Evolutionary conservation across 2,329 filamentous ascomycete genomes (phyloP).

Genomic region (Rhynchosporium agropyri): DNA sequence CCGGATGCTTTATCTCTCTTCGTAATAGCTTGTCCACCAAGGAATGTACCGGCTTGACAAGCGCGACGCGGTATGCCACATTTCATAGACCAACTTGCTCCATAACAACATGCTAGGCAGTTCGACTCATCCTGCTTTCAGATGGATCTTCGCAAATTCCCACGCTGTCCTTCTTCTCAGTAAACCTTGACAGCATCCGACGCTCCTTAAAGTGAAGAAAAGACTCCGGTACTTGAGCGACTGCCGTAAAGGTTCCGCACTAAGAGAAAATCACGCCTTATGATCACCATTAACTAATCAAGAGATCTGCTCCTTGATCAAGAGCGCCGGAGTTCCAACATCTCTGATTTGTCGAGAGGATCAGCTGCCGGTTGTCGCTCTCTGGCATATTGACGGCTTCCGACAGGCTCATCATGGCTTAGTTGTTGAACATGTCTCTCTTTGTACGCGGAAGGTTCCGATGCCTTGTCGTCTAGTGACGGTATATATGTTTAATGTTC

Average conservation of each 20-base stretch:
- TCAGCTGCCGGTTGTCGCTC: no score
- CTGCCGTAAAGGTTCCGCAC: not conserved
- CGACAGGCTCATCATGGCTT: no score
- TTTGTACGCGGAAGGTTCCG: no score
- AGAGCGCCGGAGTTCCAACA: not conserved
- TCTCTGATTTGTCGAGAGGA: no score
- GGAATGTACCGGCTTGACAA: not conserved
- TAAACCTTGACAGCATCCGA: constrained; percentile 2
- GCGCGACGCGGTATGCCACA: not conserved
- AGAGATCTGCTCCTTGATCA: not conserved
- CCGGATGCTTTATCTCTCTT: no score
- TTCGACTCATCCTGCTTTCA: not conserved
- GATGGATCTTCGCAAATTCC: not conserved
- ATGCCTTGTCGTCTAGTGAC: no score
- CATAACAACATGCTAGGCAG: not conserved
- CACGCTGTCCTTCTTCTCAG: not conserved
- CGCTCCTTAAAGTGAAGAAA: not conserved
- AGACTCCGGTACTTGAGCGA: constrained; percentile 1
- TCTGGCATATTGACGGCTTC: no score
- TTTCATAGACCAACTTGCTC: not conserved
- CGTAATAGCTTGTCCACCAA: not conserved
- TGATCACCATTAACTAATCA: not conserved
- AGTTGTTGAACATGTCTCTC: no score
- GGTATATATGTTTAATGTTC: no score
- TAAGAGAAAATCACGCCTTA: not conserved